phyloP scores from a whole-genome alignment of 495 filamentous ascomycete genomes.

The Margaritispora aquatica region DNA sequence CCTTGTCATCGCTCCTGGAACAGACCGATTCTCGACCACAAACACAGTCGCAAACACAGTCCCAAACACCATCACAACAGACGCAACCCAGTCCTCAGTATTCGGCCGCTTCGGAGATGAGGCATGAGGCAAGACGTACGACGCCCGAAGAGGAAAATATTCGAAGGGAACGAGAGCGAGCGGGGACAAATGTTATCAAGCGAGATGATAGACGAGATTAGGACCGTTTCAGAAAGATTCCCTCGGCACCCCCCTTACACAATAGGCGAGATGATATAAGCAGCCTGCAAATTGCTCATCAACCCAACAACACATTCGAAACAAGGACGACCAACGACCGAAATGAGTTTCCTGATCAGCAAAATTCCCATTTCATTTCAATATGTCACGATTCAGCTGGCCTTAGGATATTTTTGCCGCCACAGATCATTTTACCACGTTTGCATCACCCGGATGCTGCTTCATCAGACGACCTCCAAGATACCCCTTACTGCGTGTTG shows the following conservation, averaged over 20 bases:
- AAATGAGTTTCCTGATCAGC: not conserved
- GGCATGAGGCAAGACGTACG: conserved; percentile 21
- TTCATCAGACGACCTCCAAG: not conserved
- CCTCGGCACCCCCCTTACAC: not conserved
- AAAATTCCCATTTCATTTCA: conserved; percentile 1
- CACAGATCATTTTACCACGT: not conserved
- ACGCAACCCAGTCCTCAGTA: conserved; percentile 18
- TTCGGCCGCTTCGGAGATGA: conserved; percentile 24
- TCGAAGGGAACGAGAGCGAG: conserved; percentile 3
- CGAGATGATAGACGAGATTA: conserved; percentile 27
- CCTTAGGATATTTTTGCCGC: not conserved
- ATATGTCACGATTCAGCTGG: not conserved
- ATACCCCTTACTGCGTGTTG: conserved; percentile 4
- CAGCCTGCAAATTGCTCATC: not conserved
- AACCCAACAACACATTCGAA: not conserved
- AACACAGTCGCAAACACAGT: conserved; percentile 1
- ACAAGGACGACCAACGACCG: not conserved
- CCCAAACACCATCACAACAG: conserved; percentile 11
- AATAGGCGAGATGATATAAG: conserved; percentile 4
- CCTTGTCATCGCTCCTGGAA: conserved; percentile 20
- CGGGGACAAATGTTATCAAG: conserved; percentile 14
- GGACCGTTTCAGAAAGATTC: conserved; percentile 19
- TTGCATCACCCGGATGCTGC: not conserved
- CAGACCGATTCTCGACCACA: conserved; percentile 15
- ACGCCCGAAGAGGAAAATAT: conserved; percentile 19